Evolutionary conservation across 2,329 filamentous ascomycete species (phyloP), one percentile per base, ranked within the genome.

Genomic region (Cladophialophora immunda): DNA sequence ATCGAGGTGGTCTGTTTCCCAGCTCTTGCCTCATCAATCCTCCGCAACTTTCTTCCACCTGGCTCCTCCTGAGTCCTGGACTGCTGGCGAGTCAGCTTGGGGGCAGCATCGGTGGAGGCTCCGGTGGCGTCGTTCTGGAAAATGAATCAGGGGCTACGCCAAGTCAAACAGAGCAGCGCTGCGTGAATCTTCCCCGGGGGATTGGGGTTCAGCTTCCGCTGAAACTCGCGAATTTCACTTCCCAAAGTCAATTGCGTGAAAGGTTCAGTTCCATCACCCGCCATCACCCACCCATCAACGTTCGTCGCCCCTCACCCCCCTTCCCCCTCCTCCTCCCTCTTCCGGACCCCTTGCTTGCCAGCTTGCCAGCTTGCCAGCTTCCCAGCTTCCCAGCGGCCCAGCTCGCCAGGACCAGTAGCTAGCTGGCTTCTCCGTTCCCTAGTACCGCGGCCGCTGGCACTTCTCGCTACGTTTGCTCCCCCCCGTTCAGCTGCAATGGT

Each of bases 141-240:
- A 68, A 68, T 58, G 66, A 68, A 62, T 68, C 66, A 68, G 66
- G 66, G 66, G 66, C 58, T 62, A 19, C 25, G 27, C 45, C 45
- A 50, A 50, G 45, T 61, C 27, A 36, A 30, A 22, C 38, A 15
- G n/a, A 41, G 22, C 36, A 3, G 30, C 8, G 34, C 27, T 36
- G 29, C 15, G 15, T 41, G 32, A 56, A 34, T 36, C 36, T n/a
- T 32, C 57, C 41, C 38, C 38, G 57, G 45, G 45, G 57, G 25
- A 59, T 22, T 59, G 29, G 36, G 38, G 13, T 47, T 41, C 25
- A 50, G 22, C 27, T 45, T 45, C 25, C 38, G 27, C 9, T 32
- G 36, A 50, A 50, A 50, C 27, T 34, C 38, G 29, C 36, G 57
- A 50, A 19, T 32, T 30, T 50, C 36, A 45, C 57, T 47, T 30